Evolutionary conservation across 2,329 filamentous ascomycete species (phyloP), one percentile per base, ranked within the genome.

Genomic region (Rhinocladiella similis): DNA sequence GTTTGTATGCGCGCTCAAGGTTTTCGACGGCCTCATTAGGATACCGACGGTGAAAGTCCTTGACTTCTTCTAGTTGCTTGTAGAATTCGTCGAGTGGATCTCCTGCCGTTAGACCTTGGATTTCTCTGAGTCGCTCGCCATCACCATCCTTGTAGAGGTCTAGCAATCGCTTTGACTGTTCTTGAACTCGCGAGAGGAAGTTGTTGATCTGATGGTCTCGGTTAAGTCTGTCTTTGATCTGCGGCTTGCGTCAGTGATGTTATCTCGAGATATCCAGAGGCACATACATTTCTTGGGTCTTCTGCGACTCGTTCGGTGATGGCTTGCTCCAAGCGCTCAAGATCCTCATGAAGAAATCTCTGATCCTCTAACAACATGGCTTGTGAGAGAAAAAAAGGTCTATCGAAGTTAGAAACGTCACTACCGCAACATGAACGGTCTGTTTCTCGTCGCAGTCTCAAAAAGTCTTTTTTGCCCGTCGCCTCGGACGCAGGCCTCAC

Each of bases 1-100:
- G 82, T 72, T 91, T 91, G 78, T 99, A 99, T 35, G 92, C 89
- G 65, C 88, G 85, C 75, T 99, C 95, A 13, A 96, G 85, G 67
- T 97, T 97, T 73, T 99, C 94, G 47, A 96, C 90, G 27, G 90
- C 91, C 70, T 97, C 91, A 74, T 96, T 95, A 1, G 93, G 93
- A 68, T 99, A 97, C 66, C 88, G 85, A 57, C 87, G 84, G 73
- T 99, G 92, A 70, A 96, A 95, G 47, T 89, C 86, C 68, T 91
- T 94, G 67, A 96, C 88, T 22, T 87, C 84, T 55, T 83, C 80
- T 14, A 96, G 77, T 68, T 96, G 89, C 64, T 87, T 89, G 78
- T 96, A 93, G 74, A 99, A 99, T 62, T 92, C 87, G 42, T 91
- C 89, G 70, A 97, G 91, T 0, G 90, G 85, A 65, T 97, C 93